Evolutionary conservation across 1,284 basidiomycete genomes (phyloP).

Genomic region (Peniophora sp.): DNA sequence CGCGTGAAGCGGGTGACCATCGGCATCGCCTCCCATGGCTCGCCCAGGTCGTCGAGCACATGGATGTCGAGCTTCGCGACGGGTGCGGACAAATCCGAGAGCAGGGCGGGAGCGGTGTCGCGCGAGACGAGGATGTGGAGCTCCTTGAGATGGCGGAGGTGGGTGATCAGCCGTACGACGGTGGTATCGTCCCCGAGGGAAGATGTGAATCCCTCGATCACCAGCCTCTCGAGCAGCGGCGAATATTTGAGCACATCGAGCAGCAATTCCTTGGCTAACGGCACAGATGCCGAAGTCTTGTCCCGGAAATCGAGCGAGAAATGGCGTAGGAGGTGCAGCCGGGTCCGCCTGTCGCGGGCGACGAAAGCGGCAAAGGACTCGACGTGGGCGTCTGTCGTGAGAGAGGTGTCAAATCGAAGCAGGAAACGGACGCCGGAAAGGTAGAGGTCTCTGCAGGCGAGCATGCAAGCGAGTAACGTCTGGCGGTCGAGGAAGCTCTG

Average conservation of each 20-base stretch:
- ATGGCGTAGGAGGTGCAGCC: not conserved
- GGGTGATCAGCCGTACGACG: not conserved
- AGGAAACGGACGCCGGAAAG: conserved; percentile 1
- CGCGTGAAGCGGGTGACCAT: not conserved
- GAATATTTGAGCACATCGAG: not conserved
- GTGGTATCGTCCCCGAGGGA: not conserved
- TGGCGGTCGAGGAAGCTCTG: not conserved
- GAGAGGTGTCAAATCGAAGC: not conserved
- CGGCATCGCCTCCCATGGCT: not conserved
- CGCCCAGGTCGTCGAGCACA: conserved; percentile 1
- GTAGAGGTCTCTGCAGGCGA: not conserved
- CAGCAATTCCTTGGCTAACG: not conserved
- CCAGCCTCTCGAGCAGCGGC: not conserved
- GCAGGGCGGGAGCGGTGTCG: not conserved
- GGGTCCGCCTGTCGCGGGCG: not conserved
- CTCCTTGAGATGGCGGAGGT: not conserved
- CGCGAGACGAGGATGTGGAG: not conserved
- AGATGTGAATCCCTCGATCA: not conserved
- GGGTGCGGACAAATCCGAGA: not conserved
- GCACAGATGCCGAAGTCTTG: not conserved
- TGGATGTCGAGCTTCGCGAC: conserved; percentile 1
- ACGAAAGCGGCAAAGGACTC: not conserved
- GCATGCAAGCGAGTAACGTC: not conserved
- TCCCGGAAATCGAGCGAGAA: not conserved
- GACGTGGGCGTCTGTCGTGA: not conserved